Percentiles rank a stretch among this genome's conserved stretches.
Conservation (phyloP, 2,329 filamentous ascomycete genomes). For the Penicillium sp. region DNA sequence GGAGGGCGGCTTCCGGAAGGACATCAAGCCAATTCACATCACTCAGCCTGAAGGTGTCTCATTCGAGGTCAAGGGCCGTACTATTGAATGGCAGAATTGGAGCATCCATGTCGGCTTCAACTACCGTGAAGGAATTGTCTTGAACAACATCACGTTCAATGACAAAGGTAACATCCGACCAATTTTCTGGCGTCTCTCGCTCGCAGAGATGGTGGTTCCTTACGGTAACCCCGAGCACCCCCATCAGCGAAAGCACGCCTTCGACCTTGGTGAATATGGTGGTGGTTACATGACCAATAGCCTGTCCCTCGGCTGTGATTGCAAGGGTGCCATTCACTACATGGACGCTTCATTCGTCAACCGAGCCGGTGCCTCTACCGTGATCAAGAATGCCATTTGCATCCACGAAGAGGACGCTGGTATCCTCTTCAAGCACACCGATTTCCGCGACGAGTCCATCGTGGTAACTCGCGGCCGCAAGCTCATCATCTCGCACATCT, state of each 20-base stretch:
- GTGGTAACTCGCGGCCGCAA: conserved; percentile 86
- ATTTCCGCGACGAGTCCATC: conserved; percentile 86
- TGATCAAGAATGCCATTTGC: conserved; percentile 92
- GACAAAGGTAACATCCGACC: conserved; percentile 77
- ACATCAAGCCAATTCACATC: conserved; percentile 84
- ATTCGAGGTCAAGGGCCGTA: conserved; percentile 73
- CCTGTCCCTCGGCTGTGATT: conserved; percentile 48
- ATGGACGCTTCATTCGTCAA: conserved; percentile 86
- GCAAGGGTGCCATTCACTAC: conserved; percentile 72
- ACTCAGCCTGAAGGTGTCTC: conserved; percentile 87
- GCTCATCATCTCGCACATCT: conserved; percentile 85
- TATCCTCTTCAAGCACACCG: conserved; percentile 91
- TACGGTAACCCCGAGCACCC: conserved; percentile 56
- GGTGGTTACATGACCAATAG: conserved; percentile 54
- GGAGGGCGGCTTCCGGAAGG: conserved; percentile 72
- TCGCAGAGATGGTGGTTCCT: conserved; percentile 93
- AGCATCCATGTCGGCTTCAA: conserved; percentile 93
- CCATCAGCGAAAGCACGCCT: conserved; percentile 52
- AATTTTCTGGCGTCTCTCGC: conserved; percentile 83
- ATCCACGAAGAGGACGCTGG: conserved; percentile 93
- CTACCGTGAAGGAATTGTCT: conserved; percentile 85
- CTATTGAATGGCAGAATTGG: conserved; percentile 90
- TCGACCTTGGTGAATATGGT: conserved; percentile 51
- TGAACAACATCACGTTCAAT: conserved; percentile 88
- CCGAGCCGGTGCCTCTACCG: conserved; percentile 69